Conservation (phyloP, 2,329 filamentous ascomycete species). For the Alternaria triticina region DNA sequence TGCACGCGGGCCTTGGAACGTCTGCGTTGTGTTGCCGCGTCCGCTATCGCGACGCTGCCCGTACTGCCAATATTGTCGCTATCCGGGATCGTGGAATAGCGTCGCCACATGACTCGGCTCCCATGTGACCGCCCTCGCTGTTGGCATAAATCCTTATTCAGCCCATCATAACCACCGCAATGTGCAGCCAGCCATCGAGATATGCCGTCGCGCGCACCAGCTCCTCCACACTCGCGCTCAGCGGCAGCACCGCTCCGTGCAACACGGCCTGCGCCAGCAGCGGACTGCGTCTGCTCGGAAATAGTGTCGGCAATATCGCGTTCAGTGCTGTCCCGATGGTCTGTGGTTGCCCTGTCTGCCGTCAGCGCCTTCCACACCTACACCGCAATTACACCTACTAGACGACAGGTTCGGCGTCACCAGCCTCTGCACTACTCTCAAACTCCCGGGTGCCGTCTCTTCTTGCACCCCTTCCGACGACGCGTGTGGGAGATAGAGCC, state of each 20-base stretch:
- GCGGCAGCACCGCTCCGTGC: conserved; percentile 84
- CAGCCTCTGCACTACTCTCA: conserved; percentile 72
- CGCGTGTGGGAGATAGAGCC: conserved; percentile 75
- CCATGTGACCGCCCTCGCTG: background rate
- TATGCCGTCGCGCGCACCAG: conserved; percentile 83
- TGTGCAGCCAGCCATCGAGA: conserved; percentile 88
- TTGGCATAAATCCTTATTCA: conserved; percentile 31
- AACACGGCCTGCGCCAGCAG: conserved; percentile 83
- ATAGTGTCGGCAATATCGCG: conserved; percentile 76
- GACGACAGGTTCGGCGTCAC: conserved; percentile 61
- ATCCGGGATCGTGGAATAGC: conserved; percentile 4
- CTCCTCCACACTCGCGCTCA: conserved; percentile 80
- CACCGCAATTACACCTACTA: conserved; percentile 30
- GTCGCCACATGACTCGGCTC: conserved; percentile 7
- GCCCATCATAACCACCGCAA: conserved; percentile 76
- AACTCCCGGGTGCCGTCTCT: conserved; percentile 45
- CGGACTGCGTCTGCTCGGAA: conserved; percentile 83
- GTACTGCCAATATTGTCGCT: conserved; percentile 2
- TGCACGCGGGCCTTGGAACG: background rate
- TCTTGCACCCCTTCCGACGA: conserved; percentile 29
- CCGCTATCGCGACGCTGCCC: background rate
- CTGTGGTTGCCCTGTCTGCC: conserved; percentile 59
- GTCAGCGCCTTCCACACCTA: conserved; percentile 17
- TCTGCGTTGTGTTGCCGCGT: background rate
- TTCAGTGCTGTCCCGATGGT: conserved; percentile 81